Conservation (phyloP, 2,329 filamentous ascomycete species). For the Cercospora canescens region DNA sequence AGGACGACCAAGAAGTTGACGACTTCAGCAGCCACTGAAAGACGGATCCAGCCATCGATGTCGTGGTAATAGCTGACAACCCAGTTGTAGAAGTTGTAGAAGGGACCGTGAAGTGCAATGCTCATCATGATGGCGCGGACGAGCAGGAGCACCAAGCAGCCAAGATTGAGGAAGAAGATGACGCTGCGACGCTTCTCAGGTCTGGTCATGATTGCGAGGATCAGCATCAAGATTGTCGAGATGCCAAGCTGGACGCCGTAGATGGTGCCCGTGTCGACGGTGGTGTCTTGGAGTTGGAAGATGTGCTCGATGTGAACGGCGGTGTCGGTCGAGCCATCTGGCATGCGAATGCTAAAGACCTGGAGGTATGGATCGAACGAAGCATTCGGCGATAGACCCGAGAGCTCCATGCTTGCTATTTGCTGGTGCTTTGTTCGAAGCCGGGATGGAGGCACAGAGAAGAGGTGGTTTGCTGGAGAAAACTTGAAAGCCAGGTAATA, state of each 20-base stretch:
- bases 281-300: slow-evolving; percentile 49
- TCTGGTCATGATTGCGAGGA: slow-evolving; percentile 68
- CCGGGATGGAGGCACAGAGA: not conserved
- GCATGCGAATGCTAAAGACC: slow-evolving; percentile 47
- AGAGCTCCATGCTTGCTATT: not conserved
- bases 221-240: slow-evolving; percentile 62
- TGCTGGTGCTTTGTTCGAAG: slow-evolving; percentile 14
- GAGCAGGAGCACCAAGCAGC: slow-evolving; percentile 61
- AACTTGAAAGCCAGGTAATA: slow-evolving; percentile 12
- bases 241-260: slow-evolving; percentile 72
- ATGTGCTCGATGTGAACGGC: slow-evolving; percentile 45
- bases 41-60: slow-evolving; percentile 17
- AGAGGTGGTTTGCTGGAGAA: slow-evolving; percentile 16
- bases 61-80: slow-evolving; percentile 29
- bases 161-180: slow-evolving; percentile 66
- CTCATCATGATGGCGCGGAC: slow-evolving; percentile 59
- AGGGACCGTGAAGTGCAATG: slow-evolving; percentile 62
- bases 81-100: slow-evolving; percentile 52
- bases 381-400: slow-evolving; percentile 10
- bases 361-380: slow-evolving; percentile 56
- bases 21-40: slow-evolving; percentile 50
- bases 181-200: slow-evolving; percentile 62
- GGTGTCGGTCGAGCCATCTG: slow-evolving; percentile 46
- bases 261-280: slow-evolving; percentile 55
- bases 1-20: slow-evolving; percentile 55